These are phyloP conservation scores for Dipteronia sinensis DNA, from an alignment of 345 rosid species.

Conservation along the genomic window DNA sequence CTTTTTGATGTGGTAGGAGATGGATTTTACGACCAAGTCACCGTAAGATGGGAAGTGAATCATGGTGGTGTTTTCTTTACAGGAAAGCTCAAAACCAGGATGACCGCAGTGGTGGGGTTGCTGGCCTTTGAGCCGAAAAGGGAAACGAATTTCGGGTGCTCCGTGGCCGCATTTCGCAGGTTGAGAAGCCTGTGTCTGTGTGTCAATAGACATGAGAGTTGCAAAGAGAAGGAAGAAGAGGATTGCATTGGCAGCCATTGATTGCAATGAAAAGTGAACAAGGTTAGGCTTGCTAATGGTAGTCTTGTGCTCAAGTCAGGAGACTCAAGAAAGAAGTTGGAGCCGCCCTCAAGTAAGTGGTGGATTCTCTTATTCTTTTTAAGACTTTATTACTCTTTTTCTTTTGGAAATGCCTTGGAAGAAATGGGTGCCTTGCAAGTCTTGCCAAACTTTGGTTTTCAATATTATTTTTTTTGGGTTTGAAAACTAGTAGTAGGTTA, in stretches of 20 bases:
- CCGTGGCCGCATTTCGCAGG: slow-evolving; percentile 33
- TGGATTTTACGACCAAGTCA: slow-evolving; percentile 53
- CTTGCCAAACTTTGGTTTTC: background rate
- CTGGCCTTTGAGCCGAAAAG: slow-evolving; percentile 37
- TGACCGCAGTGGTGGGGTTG: slow-evolving; percentile 28
- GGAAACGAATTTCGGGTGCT: slow-evolving; percentile 45
- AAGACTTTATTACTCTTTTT: background rate
- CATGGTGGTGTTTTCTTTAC: slow-evolving; percentile 49
- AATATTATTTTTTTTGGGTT: no score
- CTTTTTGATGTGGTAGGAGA: slow-evolving; percentile 37
- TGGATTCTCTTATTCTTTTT: slow-evolving; percentile 2
- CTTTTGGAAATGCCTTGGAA: background rate
- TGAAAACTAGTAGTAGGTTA: no score
- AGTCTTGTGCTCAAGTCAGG: background rate
- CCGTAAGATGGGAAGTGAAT: slow-evolving; percentile 51
- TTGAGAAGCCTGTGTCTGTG: slow-evolving; percentile 23
- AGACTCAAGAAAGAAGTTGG: background rate
- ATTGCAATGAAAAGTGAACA: background rate
- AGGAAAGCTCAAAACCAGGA: slow-evolving; percentile 46
- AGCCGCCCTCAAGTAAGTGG: background rate
- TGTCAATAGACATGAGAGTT: slow-evolving; percentile 14
- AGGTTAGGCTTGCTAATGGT: background rate
- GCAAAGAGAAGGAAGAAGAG: slow-evolving; percentile 29
- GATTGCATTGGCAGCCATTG: slow-evolving; percentile 20
- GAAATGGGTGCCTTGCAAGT: slow-evolving; percentile 18